Conservation (phyloP, 805 yeast species). For the Cyberlindnera galapagoensis region DNA sequence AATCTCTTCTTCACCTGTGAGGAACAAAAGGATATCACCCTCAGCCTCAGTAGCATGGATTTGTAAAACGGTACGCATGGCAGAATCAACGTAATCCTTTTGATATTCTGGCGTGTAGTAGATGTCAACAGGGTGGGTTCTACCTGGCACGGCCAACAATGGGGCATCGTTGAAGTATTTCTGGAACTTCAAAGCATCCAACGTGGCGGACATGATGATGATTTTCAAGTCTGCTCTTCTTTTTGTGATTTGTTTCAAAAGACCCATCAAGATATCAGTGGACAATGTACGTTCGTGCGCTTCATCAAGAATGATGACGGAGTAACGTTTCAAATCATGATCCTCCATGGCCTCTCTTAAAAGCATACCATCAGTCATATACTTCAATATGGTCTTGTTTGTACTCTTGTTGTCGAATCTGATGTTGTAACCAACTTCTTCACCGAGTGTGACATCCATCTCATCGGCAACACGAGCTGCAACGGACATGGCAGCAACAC, state of each 20-base stretch:
- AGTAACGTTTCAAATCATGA: conserved; percentile 70
- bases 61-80: conserved; percentile 90
- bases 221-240: conserved; percentile 86
- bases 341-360: conserved; percentile 97
- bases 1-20: conserved; percentile 97
- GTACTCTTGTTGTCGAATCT: conserved; percentile 90
- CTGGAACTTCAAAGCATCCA: conserved; percentile 96
- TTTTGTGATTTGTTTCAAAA: conserved; percentile 70
- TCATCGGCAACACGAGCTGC: conserved; percentile 97
- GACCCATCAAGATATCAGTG: conserved; percentile 94
- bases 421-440: conserved; percentile 91
- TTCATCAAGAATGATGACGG: conserved; percentile 91
- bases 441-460: conserved; percentile 88
- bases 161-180: conserved; percentile 87
- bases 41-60: conserved; percentile 95
- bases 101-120: conserved; percentile 96
- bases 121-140: conserved; percentile 96
- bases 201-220: conserved; percentile 95
- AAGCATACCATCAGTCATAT: conserved; percentile 99
- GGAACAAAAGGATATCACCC: conserved; percentile 81
- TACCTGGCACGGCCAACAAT: conserved; percentile 91
- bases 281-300: conserved; percentile 97
- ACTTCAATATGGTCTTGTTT: conserved; percentile 74
- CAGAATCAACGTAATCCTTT: conserved; percentile 90
- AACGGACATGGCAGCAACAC: conserved; percentile 99